Percentiles rank a stretch among this genome's conserved stretches.
These are phyloP conservation scores for Favolaschia claudopus DNA, from an alignment of 768 basidiomycete species.

Conservation along the genomic window DNA sequence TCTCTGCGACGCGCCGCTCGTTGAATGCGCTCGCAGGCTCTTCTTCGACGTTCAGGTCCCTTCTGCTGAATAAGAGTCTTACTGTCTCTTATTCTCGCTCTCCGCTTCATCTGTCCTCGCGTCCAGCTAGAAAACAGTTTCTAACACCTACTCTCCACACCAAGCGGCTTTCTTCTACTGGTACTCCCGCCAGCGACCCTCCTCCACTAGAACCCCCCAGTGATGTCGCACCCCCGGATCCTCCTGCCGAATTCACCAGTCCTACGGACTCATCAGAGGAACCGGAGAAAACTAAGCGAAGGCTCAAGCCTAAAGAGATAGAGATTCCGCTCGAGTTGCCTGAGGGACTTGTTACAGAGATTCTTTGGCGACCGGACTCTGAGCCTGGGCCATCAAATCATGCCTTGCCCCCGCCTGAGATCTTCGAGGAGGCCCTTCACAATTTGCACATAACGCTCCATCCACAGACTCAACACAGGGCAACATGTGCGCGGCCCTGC, in stretches of 20 bases:
- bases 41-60: slow-evolving; percentile 15
- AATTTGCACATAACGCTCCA: slow-evolving; percentile 81
- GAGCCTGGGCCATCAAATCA: slow-evolving; percentile 42
- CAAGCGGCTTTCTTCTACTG: slow-evolving; percentile 29
- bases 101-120: slow-evolving; percentile 7
- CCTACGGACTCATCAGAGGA: slow-evolving; percentile 42
- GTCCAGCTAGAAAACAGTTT: slow-evolving; percentile 16
- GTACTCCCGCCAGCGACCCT: slow-evolving; percentile 22
- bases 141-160: slow-evolving; percentile 18
- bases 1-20: background rate
- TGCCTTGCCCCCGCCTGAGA: slow-evolving; percentile 71
- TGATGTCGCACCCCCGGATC: slow-evolving; percentile 24
- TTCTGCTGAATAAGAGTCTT: slow-evolving; percentile 17
- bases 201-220: slow-evolving; percentile 14
- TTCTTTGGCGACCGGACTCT: slow-evolving; percentile 69
- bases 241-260: slow-evolving; percentile 14
- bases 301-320: slow-evolving; percentile 40
- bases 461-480: slow-evolving; percentile 81
- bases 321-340: slow-evolving; percentile 60
- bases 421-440: slow-evolving; percentile 78
- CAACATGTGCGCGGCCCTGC: slow-evolving; percentile 46
- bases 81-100: slow-evolving; percentile 5
- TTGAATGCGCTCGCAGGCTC: slow-evolving; percentile 23
- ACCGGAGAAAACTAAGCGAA: slow-evolving; percentile 51
- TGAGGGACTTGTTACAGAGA: slow-evolving; percentile 50